Percentiles rank a stretch among this genome's conserved stretches.
Conservation (phyloP, 371 early-diverging fungal genomes). For the Actinomucor elegans region DNA sequence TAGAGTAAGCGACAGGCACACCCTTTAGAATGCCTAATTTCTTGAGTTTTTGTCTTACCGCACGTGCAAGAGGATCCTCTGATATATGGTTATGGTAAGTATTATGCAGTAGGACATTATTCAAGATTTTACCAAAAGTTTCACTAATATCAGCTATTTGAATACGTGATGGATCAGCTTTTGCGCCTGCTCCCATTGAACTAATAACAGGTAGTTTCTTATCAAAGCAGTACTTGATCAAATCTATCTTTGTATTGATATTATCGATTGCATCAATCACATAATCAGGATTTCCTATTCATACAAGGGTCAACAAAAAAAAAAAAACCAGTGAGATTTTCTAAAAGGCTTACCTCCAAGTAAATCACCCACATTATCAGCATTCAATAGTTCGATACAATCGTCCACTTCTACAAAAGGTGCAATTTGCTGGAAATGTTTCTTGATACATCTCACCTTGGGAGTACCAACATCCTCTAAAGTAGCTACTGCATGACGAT, state of each 20-base stretch:
- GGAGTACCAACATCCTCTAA: conserved; percentile 87
- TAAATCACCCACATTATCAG: conserved; percentile 68
- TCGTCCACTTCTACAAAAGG: conserved; percentile 84
- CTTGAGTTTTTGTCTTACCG: conserved; percentile 76
- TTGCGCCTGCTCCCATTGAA: conserved; percentile 95
- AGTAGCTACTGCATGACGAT: conserved; percentile 91
- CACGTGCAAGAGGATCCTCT: conserved; percentile 93
- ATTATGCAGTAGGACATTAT: not conserved
- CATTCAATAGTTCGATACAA: conserved; percentile 71
- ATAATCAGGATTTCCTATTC: conserved; percentile 63
- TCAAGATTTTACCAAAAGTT: conserved; percentile 66
- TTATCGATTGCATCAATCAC: conserved; percentile 95
- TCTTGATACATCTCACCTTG: conserved; percentile 78
- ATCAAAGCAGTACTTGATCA: conserved; percentile 84
- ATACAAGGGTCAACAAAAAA: not conserved
- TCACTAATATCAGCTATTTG: conserved; percentile 94
- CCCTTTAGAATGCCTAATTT: conserved; percentile 70
- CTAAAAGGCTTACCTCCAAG: conserved; percentile 64
- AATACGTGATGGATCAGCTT: conserved; percentile 90
- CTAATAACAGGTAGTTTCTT: conserved; percentile 74
- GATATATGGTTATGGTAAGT: not conserved
- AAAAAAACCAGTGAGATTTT: too few species aligned
- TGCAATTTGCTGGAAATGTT: conserved; percentile 69
- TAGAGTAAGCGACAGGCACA: conserved; percentile 88
- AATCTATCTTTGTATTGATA: conserved; percentile 87